Conservation (phyloP, 768 basidiomycete species). For the Auriscalpium vulgare region DNA sequence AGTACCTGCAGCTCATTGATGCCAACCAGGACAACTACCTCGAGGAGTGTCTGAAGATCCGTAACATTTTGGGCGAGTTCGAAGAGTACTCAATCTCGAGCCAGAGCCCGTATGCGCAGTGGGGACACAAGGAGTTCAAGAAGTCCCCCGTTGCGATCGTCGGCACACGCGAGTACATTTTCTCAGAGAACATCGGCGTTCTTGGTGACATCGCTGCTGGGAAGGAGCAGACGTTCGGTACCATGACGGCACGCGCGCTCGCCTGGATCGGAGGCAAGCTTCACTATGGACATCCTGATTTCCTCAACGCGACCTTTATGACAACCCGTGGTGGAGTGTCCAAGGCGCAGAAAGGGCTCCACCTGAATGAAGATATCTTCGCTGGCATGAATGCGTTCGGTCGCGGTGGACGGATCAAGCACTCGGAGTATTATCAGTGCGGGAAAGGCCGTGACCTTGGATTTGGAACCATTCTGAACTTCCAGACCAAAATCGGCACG, state of each 20-base stretch:
- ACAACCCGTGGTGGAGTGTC: slow-evolving; percentile 97
- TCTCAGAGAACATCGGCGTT: slow-evolving; percentile 99
- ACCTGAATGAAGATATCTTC: slow-evolving; percentile 99
- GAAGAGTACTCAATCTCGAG: slow-evolving; percentile 88
- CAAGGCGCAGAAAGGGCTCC: slow-evolving; percentile 97
- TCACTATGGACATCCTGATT: slow-evolving; percentile 99
- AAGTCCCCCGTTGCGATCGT: slow-evolving; percentile 93
- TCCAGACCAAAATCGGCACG: slow-evolving; percentile 99
- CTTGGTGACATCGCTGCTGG: slow-evolving; percentile 98
- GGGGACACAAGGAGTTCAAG: slow-evolving; percentile 89
- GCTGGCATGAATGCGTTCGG: slow-evolving; percentile 99
- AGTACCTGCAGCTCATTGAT: slow-evolving; percentile 98
- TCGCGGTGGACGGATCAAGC: slow-evolving; percentile 98
- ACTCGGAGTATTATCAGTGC: slow-evolving; percentile 99
- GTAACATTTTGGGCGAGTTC: slow-evolving; percentile 95
- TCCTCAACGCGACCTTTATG: slow-evolving; percentile 98
- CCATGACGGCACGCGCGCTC: slow-evolving; percentile 89
- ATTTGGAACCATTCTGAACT: slow-evolving; percentile 98
- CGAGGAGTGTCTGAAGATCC: slow-evolving; percentile 98
- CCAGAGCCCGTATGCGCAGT: slow-evolving; percentile 93
- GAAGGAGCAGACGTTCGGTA: slow-evolving; percentile 99
- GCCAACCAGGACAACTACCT: slow-evolving; percentile 99
- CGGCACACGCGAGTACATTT: slow-evolving; percentile 98
- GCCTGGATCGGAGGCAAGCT: slow-evolving; percentile 98
- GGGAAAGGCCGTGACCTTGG: slow-evolving; percentile 99